Evolutionary conservation across 2,329 filamentous ascomycete genomes (phyloP), one percentile per base, ranked within the genome.

Genomic region (Neophaeococcomyces mojaviensis): DNA sequence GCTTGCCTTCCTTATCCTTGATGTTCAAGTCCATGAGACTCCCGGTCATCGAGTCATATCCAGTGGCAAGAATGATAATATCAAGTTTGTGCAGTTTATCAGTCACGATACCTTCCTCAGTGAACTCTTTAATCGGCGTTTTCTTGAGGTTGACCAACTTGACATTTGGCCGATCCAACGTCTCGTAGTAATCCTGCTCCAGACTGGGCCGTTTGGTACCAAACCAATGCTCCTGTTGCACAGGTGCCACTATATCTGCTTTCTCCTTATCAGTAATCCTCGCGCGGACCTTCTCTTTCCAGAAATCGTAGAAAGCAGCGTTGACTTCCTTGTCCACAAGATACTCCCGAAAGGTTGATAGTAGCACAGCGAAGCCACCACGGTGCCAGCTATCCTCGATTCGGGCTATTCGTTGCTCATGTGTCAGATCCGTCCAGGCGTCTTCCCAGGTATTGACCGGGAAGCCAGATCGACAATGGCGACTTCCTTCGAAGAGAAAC

Each of bases 281-380:
- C 8, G 60, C 63, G 0, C 73, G 66, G 0, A 68, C 68, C 58
- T 77, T 77, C 48, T 67, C 64, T 1, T 63, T 64, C 71, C 76
- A 79, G 56, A 78, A 79, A 3, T 70, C 61, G 53, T 78, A 79
- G 0, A 68, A 64, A 47, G 70, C 65, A n/a, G 65, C 58, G 55
- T 79, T 81, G 1, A 74, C 72, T 7, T 72, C 64, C 0, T 63
- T 20, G 18, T 66, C 60, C 13, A 61, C 55, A 3, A 78, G 49
- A 33, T 67, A 65, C 41, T 82, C 78, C 39, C 70, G 70, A 62
- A 78, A 81, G 4, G 66, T 57, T 0, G 63, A 63, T 2, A 79
- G 63, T 73, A 74, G 76, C 57, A 67, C 76, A 1, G 64, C 62
- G 59, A 79, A 79, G 0, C 76, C 78, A 1, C 75, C 76, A n/a